phyloP scores from a whole-genome alignment of 148 eudicot species.

The Limonium bicolor region DNA sequence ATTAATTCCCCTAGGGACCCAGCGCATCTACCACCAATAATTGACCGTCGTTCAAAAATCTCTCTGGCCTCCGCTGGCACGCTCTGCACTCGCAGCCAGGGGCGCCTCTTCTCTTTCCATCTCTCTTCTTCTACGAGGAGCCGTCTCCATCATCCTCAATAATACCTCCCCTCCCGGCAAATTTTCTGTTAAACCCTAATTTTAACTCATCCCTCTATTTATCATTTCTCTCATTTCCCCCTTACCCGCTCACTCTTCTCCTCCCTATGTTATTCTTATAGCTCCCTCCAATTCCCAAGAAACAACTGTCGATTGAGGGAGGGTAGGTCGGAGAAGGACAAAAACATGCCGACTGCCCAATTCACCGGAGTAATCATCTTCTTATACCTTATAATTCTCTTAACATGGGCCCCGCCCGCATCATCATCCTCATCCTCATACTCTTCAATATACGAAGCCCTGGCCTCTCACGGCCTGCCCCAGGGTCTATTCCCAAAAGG shows the following conservation, averaged over 20 bases:
- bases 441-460: conserved; percentile 48
- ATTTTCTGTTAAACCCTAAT: conserved; percentile 13
- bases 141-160: neutral
- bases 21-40: conserved; percentile 33
- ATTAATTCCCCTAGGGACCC: too few species aligned
- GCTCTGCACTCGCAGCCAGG: neutral
- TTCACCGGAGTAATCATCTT: conserved; percentile 1
- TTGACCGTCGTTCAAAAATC: conserved; percentile 23
- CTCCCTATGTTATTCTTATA: too few species aligned
- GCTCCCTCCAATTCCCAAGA: too few species aligned
- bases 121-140: neutral
- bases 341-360: neutral
- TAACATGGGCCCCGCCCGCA: neutral
- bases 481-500: conserved; percentile 70
- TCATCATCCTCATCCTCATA: too few species aligned
- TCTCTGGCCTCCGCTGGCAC: conserved; percentile 27
- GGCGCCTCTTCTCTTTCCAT: neutral
- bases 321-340: too few species aligned
- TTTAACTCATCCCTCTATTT: too few species aligned
- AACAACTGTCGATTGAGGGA: too few species aligned
- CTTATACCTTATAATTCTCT: conserved; percentile 2
- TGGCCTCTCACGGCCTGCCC: conserved; percentile 41
- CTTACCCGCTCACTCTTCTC: too few species aligned
- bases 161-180: conserved; percentile 1
- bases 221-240: too few species aligned